phyloP scores from a whole-genome alignment of 495 filamentous ascomycete genomes.

The Filosporella fistucella region DNA sequence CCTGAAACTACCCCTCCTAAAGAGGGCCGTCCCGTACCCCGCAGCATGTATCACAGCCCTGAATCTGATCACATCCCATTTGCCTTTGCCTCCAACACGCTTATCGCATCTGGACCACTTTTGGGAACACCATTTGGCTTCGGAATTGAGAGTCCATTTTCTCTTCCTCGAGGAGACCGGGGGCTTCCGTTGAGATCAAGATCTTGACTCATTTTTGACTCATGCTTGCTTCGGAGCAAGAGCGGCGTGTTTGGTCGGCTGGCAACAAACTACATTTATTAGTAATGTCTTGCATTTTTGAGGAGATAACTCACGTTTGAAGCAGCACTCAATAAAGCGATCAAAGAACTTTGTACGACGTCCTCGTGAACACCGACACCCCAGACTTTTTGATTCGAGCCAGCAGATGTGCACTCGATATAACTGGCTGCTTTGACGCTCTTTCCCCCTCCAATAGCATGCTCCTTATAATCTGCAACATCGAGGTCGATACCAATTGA shows the following conservation, averaged over 20 bases:
- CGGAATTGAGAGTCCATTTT: conserved; percentile 19
- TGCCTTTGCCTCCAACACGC: conserved; percentile 40
- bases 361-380: conserved; percentile 95
- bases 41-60: background rate
- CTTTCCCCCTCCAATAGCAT: conserved; percentile 75
- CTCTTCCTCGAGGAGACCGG: background rate
- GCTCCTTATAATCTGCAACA: conserved; percentile 94
- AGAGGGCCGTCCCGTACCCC: conserved; percentile 14
- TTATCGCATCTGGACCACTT: conserved; percentile 31
- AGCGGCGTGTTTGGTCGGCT: conserved; percentile 52
- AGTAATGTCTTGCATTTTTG: background rate
- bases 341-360: conserved; percentile 86
- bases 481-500: conserved; percentile 85
- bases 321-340: conserved; percentile 83
- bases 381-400: conserved; percentile 73
- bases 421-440: conserved; percentile 90
- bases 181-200: conserved; percentile 28
- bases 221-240: conserved; percentile 34
- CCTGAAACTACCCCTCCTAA: conserved; percentile 18
- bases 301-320: conserved; percentile 64
- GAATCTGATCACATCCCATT: conserved; percentile 24
- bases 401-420: conserved; percentile 81
- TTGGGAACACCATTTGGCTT: conserved; percentile 25
- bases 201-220: conserved; percentile 28
- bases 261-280: conserved; percentile 45